Base-by-base conservation (phyloP, 1,284 basidiomycete species). In the Schizophyllum commune region DNA sequence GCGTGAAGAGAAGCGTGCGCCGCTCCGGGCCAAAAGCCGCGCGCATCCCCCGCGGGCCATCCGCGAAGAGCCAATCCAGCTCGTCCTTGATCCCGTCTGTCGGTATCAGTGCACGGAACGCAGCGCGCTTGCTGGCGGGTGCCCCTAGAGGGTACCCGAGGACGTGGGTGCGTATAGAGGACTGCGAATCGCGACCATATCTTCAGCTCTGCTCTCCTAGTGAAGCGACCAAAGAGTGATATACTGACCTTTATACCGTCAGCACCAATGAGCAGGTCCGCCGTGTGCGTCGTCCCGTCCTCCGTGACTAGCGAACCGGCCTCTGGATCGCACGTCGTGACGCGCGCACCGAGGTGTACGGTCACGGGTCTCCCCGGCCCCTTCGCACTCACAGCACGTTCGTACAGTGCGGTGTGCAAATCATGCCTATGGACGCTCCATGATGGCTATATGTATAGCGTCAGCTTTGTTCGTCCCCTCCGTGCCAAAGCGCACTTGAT, bases 391-490 rank as follows among this genome's bases (percentile, higher is more conserved):
- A 55, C 17, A 2, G 61, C 63, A 3, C 61, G 56, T 15, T 61
- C 58, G n/a, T 60, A 19, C 27, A 63, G 63, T 57, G 60, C 63
- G 5, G 17, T 61, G 54, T 64, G 63, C 22, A 64, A 47, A 55
- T 62, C 63, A 52, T 62, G 61, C 27, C 63, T 61, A 27, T 64
- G 61, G 1, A 56, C 61, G 57, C 60, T 62, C 6, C 62, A 8
- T 61, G 61, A 62, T 1, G 61, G 61, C 63, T 64, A 52, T 1
- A 3, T 11, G 39, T 47, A 5, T 27, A 27, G 27, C 39, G 39
- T 11, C 8, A 47, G 39, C 39, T 11, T n/a, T n/a, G n/a, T n/a
- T n/a, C n/a, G n/a, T n/a, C n/a, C n/a, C n/a, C n/a, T n/a, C n/a
- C n/a, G n/a, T n/a, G n/a, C n/a, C n/a, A n/a, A n/a, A n/a, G n/a